Evolutionary conservation across 2,329 filamentous ascomycete species (phyloP).

Genomic region (Mycosphaerella sp.): DNA sequence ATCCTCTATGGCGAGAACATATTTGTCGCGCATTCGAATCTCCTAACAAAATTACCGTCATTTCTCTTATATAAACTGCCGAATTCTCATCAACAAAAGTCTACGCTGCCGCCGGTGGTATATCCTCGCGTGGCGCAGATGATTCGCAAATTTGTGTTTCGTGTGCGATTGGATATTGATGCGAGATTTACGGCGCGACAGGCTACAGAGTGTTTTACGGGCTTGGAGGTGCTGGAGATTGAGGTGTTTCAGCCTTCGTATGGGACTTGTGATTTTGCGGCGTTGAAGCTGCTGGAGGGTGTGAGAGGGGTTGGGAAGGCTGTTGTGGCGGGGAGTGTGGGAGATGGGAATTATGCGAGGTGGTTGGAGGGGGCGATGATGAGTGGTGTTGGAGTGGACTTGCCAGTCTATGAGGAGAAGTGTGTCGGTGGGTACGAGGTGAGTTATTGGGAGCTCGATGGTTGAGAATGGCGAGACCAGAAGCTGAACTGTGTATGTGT

Average conservation of each 20-base stretch:
- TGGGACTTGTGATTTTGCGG: slow-evolving; percentile 39
- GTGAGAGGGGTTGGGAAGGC: slow-evolving; percentile 43
- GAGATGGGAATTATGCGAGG: slow-evolving; percentile 37
- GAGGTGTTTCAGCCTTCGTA: slow-evolving; percentile 46
- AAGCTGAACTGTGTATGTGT: slow-evolving; percentile 1
- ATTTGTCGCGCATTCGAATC: slow-evolving; percentile 46
- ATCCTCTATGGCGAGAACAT: slow-evolving; percentile 47
- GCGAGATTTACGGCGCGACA: slow-evolving; percentile 39
- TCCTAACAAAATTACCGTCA: slow-evolving; percentile 41
- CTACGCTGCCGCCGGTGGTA: slow-evolving; percentile 34
- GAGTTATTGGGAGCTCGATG: slow-evolving; percentile 10
- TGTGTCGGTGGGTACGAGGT: slow-evolving; percentile 18
- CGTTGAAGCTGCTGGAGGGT: slow-evolving; percentile 42
- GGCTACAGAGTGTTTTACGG: slow-evolving; percentile 41
- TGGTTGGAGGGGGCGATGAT: slow-evolving; percentile 45
- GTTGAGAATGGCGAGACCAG: slow-evolving; percentile 1
- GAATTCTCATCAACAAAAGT: too few species aligned
- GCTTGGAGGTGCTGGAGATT: slow-evolving; percentile 44
- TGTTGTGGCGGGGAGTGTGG: slow-evolving; percentile 40
- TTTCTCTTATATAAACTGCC: slow-evolving; percentile 31
- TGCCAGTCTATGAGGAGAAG: slow-evolving; percentile 22
- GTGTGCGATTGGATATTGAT: slow-evolving; percentile 47
- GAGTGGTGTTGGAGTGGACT: slow-evolving; percentile 31
- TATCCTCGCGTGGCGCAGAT: slow-evolving; percentile 29
- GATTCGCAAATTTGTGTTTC: slow-evolving; percentile 43